Conservation (phyloP, 225 moss, liverwort and hornwort species). For the Thuidium tamariscinum region DNA sequence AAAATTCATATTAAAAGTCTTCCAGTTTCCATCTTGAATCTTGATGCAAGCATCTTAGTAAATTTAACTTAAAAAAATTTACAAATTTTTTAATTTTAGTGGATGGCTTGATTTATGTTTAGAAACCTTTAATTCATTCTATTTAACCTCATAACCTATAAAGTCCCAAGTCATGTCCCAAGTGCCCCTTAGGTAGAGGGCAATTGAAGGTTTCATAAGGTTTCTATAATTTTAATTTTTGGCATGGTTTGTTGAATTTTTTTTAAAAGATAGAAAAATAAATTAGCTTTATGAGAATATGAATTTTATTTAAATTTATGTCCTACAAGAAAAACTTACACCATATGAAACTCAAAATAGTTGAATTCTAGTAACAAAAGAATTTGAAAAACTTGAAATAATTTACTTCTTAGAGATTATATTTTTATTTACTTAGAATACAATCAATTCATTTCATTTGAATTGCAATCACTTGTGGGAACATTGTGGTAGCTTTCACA, state of each 20-base stretch:
- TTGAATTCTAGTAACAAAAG: accelerated
- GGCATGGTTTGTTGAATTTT: not conserved
- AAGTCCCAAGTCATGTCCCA: too few species aligned
- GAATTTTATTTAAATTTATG: accelerated
- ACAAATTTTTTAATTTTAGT: too few species aligned
- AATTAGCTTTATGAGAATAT: not conserved
- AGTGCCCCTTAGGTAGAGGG: accelerated
- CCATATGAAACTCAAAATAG: not conserved
- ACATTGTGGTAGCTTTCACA: accelerated
- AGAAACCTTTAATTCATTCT: too few species aligned
- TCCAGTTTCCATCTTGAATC: too few species aligned
- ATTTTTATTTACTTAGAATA: not conserved
- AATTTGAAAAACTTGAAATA: not conserved
- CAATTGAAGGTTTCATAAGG: accelerated
- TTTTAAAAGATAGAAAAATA: not conserved
- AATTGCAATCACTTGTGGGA: not conserved
- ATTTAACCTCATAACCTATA: too few species aligned
- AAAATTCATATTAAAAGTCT: too few species aligned
- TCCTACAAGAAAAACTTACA: accelerated
- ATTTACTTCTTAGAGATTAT: not conserved
- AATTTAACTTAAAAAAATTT: too few species aligned
- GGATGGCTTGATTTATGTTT: too few species aligned
- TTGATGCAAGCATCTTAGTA: too few species aligned
- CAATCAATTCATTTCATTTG: not conserved
- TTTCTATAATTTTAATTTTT: not conserved